Evolutionary conservation across 208 protist species (phyloP).

Genomic region (Leishmania gerbilli): DNA sequence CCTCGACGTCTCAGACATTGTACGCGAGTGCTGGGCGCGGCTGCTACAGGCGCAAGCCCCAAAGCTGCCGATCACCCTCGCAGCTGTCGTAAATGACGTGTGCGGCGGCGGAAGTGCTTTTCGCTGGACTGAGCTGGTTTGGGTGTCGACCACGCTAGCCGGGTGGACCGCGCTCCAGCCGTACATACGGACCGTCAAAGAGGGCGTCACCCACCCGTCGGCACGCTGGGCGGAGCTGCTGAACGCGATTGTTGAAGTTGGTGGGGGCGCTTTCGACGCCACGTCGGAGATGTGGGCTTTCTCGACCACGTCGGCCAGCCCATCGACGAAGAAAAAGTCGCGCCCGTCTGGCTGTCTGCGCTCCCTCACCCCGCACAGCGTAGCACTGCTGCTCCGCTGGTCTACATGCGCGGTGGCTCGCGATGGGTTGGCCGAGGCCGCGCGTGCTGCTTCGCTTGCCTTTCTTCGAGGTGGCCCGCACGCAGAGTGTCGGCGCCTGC

Average conservation of each 20-base stretch:
- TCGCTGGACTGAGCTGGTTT: constrained; percentile 10
- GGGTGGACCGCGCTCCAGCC: constrained; percentile 28
- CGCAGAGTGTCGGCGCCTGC: not conserved
- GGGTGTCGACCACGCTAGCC: constrained; percentile 10
- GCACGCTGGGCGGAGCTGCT: constrained; percentile 16
- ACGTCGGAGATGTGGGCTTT: not conserved
- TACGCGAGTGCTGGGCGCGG: constrained; percentile 11
- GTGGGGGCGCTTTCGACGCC: not conserved
- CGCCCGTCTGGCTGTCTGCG: not conserved
- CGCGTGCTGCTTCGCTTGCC: constrained; percentile 10
- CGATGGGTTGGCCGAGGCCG: constrained; percentile 34
- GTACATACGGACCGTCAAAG: not conserved
- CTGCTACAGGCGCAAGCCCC: constrained; percentile 6
- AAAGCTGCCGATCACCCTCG: constrained; percentile 3
- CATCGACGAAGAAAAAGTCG: too few relatives aligned
- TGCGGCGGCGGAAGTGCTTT: not conserved
- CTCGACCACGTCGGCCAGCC: not conserved
- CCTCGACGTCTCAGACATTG: not conserved
- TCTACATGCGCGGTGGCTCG: constrained; percentile 33
- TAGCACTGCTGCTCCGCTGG: constrained; percentile 52
- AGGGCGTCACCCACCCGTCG: not conserved
- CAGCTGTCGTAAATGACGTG: constrained; percentile 4
- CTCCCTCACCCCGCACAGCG: constrained; percentile 9
- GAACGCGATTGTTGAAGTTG: constrained; percentile 9
- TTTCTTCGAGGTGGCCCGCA: constrained; percentile 1